phyloP scores from a whole-genome alignment of 208 protist species.

The Trypanosomatidae sp. region DNA sequence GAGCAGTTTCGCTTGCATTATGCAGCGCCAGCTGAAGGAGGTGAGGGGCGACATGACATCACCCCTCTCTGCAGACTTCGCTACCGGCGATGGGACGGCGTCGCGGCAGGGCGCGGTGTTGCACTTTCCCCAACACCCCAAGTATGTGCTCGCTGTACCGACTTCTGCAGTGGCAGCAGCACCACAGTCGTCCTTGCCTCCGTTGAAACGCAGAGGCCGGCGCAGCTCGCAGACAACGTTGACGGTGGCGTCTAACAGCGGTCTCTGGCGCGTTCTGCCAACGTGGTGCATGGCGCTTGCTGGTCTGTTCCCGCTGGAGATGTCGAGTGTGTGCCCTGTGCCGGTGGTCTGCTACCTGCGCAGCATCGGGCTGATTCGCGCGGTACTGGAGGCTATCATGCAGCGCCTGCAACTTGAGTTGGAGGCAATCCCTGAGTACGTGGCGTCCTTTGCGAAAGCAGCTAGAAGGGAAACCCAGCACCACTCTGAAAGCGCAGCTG shows the following conservation, averaged over 20 bases:
- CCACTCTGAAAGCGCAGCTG: neutral
- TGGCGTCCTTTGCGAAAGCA: neutral
- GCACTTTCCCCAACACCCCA: conserved; percentile 13
- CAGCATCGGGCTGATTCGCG: conserved; percentile 38
- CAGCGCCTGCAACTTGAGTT: conserved; percentile 29
- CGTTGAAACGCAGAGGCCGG: neutral
- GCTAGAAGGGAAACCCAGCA: neutral
- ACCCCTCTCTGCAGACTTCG: neutral
- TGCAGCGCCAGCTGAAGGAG: conserved; percentile 28
- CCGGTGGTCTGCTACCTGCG: conserved; percentile 51
- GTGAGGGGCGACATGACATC: conserved; percentile 23
- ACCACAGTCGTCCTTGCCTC: neutral
- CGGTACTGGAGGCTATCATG: conserved; percentile 28
- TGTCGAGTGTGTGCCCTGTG: conserved; percentile 34
- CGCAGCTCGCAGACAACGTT: neutral
- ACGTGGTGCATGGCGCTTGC: conserved; percentile 56
- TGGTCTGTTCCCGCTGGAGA: conserved; percentile 33
- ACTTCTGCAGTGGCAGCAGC: neutral
- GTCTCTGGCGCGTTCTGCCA: conserved; percentile 28
- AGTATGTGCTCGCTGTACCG: conserved; percentile 6
- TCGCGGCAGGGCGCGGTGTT: neutral
- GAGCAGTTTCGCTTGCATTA: conserved; percentile 5
- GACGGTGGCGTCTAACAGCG: neutral
- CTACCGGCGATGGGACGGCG: neutral
- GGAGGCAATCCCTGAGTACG: conserved; percentile 2